Evolutionary conservation across 2,329 filamentous ascomycete species (phyloP).

Genomic region (Pseudogymnoascus sp.): DNA sequence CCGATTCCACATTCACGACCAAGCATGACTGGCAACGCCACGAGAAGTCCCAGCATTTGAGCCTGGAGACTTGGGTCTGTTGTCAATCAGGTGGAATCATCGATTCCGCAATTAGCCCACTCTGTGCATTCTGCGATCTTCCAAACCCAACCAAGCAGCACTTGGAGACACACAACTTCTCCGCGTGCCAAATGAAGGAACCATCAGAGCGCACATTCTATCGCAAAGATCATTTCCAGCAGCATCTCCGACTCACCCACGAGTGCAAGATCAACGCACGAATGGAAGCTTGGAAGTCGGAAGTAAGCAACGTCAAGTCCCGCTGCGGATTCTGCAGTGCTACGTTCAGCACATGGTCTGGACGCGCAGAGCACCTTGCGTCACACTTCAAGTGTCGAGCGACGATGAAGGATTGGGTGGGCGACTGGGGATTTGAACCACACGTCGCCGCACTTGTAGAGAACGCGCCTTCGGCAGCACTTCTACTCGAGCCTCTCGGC

Average conservation of each 20-base stretch:
- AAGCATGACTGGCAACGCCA: conserved; percentile 54
- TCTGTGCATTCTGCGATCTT: conserved; percentile 52
- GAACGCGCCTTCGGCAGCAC: neutral
- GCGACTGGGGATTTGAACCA: conserved; percentile 34
- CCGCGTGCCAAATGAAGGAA: conserved; percentile 50
- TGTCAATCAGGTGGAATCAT: conserved; percentile 48
- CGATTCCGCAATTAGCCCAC: conserved; percentile 39
- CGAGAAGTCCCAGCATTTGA: conserved; percentile 50
- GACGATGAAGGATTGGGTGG: conserved; percentile 34
- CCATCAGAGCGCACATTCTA: conserved; percentile 51
- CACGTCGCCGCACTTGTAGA: conserved; percentile 28
- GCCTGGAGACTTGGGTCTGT: conserved; percentile 52
- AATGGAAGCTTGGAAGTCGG: conserved; percentile 53
- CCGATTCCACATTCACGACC: conserved; percentile 43
- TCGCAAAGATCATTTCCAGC: conserved; percentile 54
- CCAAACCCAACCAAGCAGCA: conserved; percentile 47
- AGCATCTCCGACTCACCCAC: conserved; percentile 54
- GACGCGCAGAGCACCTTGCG: conserved; percentile 34
- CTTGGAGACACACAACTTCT: conserved; percentile 51
- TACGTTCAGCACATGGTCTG: conserved; percentile 36
- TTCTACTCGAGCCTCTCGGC: neutral
- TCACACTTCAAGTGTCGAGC: conserved; percentile 33
- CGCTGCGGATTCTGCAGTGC: conserved; percentile 37
- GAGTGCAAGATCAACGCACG: conserved; percentile 44
- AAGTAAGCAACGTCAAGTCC: conserved; percentile 44